Evolutionary conservation across 208 protist species (phyloP).

Genomic region (Strigomonas culicis): DNA sequence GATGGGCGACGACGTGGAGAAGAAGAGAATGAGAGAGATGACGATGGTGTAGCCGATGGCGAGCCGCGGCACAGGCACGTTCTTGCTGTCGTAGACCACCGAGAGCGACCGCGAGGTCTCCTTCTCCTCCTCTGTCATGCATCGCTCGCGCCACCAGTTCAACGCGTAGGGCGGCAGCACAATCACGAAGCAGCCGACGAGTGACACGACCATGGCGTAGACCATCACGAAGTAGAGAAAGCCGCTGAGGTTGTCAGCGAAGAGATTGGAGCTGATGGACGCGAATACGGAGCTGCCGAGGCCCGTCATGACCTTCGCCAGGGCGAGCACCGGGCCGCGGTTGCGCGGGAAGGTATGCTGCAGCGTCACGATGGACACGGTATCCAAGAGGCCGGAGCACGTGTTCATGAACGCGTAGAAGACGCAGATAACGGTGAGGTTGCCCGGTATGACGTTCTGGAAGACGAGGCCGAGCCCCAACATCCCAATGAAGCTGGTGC

Average conservation of each 20-base stretch:
- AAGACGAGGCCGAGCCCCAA: slow-evolving; percentile 53
- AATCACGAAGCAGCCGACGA: slow-evolving; percentile 26
- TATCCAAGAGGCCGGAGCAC: slow-evolving; percentile 48
- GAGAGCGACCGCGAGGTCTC: slow-evolving; percentile 27
- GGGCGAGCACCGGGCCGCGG: slow-evolving; percentile 47
- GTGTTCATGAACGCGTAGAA: slow-evolving; percentile 70
- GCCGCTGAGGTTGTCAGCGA: slow-evolving; percentile 40
- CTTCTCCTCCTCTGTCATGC: slow-evolving; percentile 38
- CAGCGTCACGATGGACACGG: slow-evolving; percentile 50
- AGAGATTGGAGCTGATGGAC: slow-evolving; percentile 49
- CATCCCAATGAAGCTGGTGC: slow-evolving; percentile 35
- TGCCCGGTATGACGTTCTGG: slow-evolving; percentile 38
- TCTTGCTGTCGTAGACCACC: slow-evolving; percentile 44
- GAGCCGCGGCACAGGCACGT: slow-evolving; percentile 47
- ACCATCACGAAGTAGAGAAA: slow-evolving; percentile 74
- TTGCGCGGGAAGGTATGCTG: slow-evolving; percentile 59
- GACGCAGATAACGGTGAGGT: slow-evolving; percentile 47
- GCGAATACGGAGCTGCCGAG: slow-evolving; percentile 68
- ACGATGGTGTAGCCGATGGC: slow-evolving; percentile 48
- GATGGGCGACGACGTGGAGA: slow-evolving; percentile 47
- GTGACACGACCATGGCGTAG: slow-evolving; percentile 28
- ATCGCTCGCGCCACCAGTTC: slow-evolving; percentile 55
- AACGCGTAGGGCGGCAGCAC: slow-evolving; percentile 57
- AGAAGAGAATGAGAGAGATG: slow-evolving; percentile 44
- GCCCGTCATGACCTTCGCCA: slow-evolving; percentile 68